phyloP scores from a whole-genome alignment of 1,284 basidiomycete genomes.

The Fistulina hepatica region DNA sequence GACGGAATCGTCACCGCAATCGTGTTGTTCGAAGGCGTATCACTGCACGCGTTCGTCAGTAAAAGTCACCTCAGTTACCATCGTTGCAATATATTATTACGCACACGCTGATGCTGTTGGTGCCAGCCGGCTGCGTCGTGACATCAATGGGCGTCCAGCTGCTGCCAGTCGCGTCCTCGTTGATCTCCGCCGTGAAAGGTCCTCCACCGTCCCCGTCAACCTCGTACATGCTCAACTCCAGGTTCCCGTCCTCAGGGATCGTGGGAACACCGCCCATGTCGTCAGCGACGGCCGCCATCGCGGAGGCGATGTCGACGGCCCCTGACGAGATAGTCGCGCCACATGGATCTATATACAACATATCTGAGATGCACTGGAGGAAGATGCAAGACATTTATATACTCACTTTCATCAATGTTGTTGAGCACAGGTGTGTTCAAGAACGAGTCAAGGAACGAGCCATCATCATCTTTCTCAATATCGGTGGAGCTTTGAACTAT shows the following conservation, averaged over 20 bases:
- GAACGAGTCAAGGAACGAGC: no score
- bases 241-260: slow-evolving; percentile 11
- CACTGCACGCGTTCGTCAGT: slow-evolving; percentile 8
- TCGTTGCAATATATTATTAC: not conserved
- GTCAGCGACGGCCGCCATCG: slow-evolving; percentile 12
- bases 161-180: slow-evolving; percentile 16
- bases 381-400: not conserved
- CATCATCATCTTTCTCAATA: no score
- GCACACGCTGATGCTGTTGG: slow-evolving; percentile 14
- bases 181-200: slow-evolving; percentile 15
- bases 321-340: slow-evolving; percentile 16
- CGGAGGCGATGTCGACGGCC: slow-evolving; percentile 12
- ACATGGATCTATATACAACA: slow-evolving; percentile 13
- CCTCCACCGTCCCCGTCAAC: slow-evolving; percentile 19
- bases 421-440: slow-evolving; percentile 17
- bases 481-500: no score
- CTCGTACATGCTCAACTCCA: slow-evolving; percentile 14
- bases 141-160: slow-evolving; percentile 13
- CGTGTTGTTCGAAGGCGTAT: slow-evolving; percentile 15
- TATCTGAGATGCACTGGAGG: not conserved
- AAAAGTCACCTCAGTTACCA: not conserved
- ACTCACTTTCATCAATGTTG: slow-evolving; percentile 14
- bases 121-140: slow-evolving; percentile 14
- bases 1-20: slow-evolving; percentile 12
- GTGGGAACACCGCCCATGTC: slow-evolving; percentile 14